Evolutionary conservation across 2,329 filamentous ascomycete species (phyloP).

Genomic region (Claviceps monticola): DNA sequence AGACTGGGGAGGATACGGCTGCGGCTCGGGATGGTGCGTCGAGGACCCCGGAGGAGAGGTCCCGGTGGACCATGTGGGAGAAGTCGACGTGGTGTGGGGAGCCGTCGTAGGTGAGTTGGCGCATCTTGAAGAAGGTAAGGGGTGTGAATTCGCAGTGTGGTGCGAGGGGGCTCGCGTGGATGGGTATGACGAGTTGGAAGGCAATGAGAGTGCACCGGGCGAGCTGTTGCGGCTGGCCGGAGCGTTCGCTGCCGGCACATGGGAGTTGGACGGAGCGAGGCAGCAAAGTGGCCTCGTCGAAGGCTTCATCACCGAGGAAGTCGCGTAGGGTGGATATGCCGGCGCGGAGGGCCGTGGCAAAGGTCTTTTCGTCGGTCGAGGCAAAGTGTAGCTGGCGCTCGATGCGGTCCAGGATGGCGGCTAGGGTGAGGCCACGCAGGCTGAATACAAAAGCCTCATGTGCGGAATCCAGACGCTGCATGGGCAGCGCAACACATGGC

Average conservation of each 20-base stretch:
- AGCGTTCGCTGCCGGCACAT: slow-evolving; percentile 12
- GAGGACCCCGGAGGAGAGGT: slow-evolving; percentile 30
- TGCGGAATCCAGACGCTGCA: slow-evolving; percentile 37
- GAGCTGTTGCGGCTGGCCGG: not conserved
- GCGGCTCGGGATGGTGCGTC: slow-evolving; percentile 6
- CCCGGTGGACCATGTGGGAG: slow-evolving; percentile 43
- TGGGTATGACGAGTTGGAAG: slow-evolving; percentile 48
- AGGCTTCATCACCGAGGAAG: slow-evolving; percentile 29
- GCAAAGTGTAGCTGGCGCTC: slow-evolving; percentile 21
- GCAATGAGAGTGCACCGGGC: slow-evolving; percentile 27
- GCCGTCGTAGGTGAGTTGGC: slow-evolving; percentile 46
- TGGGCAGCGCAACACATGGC: slow-evolving; percentile 41
- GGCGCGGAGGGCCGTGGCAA: slow-evolving; percentile 30
- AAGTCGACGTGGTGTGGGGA: slow-evolving; percentile 41
- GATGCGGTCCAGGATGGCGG: slow-evolving; percentile 17
- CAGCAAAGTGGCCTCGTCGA: slow-evolving; percentile 32
- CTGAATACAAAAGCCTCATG: slow-evolving; percentile 41
- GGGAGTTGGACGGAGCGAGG: slow-evolving; percentile 29
- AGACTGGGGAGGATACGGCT: no score
- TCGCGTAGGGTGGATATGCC: slow-evolving; percentile 26
- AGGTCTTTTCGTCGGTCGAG: slow-evolving; percentile 27
- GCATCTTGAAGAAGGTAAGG: slow-evolving; percentile 49
- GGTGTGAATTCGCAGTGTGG: slow-evolving; percentile 45
- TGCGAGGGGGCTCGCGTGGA: slow-evolving; percentile 39
- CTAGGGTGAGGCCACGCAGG: slow-evolving; percentile 31